Evolutionary conservation across 257 asterid species (phyloP), one percentile per base, ranked within the genome.

Genomic region (Solanum virginianum): DNA sequence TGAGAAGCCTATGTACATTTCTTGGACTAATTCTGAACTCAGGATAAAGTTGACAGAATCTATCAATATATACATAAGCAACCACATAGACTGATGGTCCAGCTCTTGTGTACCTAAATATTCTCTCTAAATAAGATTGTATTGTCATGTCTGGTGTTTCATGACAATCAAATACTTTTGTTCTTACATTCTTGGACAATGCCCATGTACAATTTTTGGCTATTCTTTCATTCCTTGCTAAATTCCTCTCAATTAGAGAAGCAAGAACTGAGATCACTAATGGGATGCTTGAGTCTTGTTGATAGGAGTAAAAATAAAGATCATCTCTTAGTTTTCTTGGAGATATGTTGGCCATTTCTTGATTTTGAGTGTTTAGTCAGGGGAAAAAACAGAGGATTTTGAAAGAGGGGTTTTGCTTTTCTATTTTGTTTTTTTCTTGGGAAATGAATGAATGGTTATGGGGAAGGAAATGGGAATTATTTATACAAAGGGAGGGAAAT

Each of bases 71-170:
- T 1, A 90, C 97, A 84, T 96, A 96, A 0, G 99, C 98, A 16
- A 95, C 95, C 2, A 96, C 98, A 68, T 90, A 96, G 2, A 96
- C 98, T 18, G 99, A 90, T 1, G 99, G 97, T 9, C 99, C 98
- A 6, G 98, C 97, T 86, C 91, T 83, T 3, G 98, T 96, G 92
- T 96, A 96, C 69, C 95, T 68, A 92, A 91, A 96, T 13, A 95
- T 92, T 80, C 99, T 92, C 93, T 96, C 99, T 15, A 96, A 85
- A 70, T 96, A 96, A 1, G 97, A 90, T 54, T 93, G 95, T 36
- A 96, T 88, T 4, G 92, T 92, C 94, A 96, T 86, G 84, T 94
- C 98, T 22, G 98, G 98, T 10, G 95, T 85, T 85, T 95, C 98
- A 69, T 88, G 77, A 88, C 93, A 85, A 56, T 96, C 98, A 87